Conservation (phyloP, 2,329 filamentous ascomycete species). For the Neonectria sp. region DNA sequence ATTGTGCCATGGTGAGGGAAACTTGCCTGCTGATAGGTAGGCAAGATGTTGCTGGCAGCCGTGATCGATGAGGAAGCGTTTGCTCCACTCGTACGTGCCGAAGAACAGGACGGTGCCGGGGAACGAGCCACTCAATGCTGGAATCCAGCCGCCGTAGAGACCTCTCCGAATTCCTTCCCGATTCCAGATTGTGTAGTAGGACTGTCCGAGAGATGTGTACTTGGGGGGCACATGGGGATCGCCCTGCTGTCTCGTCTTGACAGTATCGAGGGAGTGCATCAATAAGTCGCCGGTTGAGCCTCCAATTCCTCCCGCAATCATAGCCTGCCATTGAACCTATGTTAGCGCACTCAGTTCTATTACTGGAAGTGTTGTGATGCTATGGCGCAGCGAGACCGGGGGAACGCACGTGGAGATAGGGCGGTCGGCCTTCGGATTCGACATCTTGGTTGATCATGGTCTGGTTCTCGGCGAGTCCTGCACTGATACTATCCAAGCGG, state of each 20-base stretch:
- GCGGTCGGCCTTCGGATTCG: constrained; percentile 60
- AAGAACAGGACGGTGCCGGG: constrained; percentile 96
- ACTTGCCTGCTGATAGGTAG: constrained; percentile 85
- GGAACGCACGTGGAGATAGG: constrained; percentile 60
- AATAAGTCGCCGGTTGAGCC: constrained; percentile 96
- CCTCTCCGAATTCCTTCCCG: constrained; percentile 91
- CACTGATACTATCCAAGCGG: constrained; percentile 45
- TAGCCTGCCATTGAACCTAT: constrained; percentile 72
- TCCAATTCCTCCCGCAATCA: constrained; percentile 94
- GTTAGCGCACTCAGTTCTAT: constrained; percentile 37
- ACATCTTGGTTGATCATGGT: constrained; percentile 57
- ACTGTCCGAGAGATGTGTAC: constrained; percentile 90
- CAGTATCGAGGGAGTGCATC: constrained; percentile 99
- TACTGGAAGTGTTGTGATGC: constrained; percentile 4
- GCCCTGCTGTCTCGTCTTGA: constrained; percentile 98
- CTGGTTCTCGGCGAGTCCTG: constrained; percentile 44
- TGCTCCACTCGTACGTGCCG: constrained; percentile 95
- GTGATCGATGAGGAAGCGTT: constrained; percentile 87
- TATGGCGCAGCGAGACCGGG: not conserved
- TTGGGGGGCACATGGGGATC: constrained; percentile 94
- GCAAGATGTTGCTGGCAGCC: constrained; percentile 87
- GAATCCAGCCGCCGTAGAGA: constrained; percentile 93
- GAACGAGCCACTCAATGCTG: constrained; percentile 92
- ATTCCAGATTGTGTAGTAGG: constrained; percentile 92
- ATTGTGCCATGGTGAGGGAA: constrained; percentile 5